These are phyloP conservation scores for Zygotorulaspora mrakii DNA, from an alignment of 1,139 yeast species.

Conservation along the genomic window DNA sequence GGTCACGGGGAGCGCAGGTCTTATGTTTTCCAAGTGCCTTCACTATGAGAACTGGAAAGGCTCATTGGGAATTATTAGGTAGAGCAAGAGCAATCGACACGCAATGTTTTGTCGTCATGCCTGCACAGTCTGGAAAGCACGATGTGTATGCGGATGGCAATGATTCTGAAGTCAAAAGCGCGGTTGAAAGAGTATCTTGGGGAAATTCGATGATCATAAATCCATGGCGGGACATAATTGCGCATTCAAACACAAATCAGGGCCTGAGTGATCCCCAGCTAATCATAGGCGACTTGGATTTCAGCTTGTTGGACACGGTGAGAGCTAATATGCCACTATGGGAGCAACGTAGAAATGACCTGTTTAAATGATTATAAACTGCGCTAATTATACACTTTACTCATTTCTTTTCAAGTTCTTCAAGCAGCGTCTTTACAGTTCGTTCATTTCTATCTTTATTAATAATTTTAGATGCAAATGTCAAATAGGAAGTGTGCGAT, in stretches of 20 bases:
- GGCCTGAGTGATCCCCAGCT: conserved; percentile 48
- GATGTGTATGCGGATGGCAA: conserved; percentile 39
- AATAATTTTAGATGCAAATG: conserved; percentile 63
- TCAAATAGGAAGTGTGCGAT: conserved; percentile 89
- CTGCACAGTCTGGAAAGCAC: conserved; percentile 87
- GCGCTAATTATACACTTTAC: too few relatives aligned
- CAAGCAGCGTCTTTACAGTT: conserved; percentile 6
- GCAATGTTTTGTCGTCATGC: conserved; percentile 83
- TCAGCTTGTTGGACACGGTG: conserved; percentile 45
- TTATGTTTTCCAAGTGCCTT: conserved; percentile 87
- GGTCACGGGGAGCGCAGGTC: conserved; percentile 72
- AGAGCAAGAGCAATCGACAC: conserved; percentile 83
- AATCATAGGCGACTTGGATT: conserved; percentile 67
- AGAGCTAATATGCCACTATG: conserved; percentile 71
- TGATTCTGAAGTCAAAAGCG: conserved; percentile 19
- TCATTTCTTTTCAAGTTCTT: neutral
- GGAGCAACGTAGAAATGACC: conserved; percentile 62
- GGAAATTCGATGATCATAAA: conserved; percentile 85
- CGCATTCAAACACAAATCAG: conserved; percentile 48
- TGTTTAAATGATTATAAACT: conserved; percentile 37
- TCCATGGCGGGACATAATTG: conserved; percentile 85
- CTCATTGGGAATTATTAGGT: conserved; percentile 83
- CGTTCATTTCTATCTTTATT: conserved; percentile 25
- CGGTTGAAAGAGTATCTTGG: conserved; percentile 56
- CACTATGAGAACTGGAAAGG: conserved; percentile 84